A percentile compares a stretch with the other conserved stretches of the same genome.
Evolutionary conservation across 2,329 filamentous ascomycete genomes (phyloP).

Genomic region (Incumbomyces lentus): DNA sequence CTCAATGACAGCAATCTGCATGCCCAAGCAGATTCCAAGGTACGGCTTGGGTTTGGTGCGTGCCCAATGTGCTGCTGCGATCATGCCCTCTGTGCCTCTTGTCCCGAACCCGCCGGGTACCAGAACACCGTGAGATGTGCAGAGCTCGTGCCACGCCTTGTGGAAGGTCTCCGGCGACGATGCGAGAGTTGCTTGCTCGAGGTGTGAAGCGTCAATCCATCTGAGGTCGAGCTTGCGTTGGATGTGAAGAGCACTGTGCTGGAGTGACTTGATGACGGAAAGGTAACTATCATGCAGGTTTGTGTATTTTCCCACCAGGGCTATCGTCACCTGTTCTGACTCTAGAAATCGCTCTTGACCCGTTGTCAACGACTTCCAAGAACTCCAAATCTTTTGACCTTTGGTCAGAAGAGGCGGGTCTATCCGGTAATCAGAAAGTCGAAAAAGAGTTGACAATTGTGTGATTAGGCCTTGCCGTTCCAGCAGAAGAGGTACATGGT

Average conservation of each 20-base stretch:
- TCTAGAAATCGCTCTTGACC: constrained; percentile 57
- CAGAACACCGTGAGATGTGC: constrained; percentile 49
- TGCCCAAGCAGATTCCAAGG: constrained; percentile 81
- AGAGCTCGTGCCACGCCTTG: constrained; percentile 73
- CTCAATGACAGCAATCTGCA: constrained; percentile 90
- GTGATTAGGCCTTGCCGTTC: constrained; percentile 66
- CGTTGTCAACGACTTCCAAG: constrained; percentile 65
- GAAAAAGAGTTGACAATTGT: constrained; percentile 55
- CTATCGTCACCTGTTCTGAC: constrained; percentile 57
- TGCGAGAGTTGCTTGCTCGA: constrained; percentile 57
- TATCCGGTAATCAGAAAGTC: constrained; percentile 48
- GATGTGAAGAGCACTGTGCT: constrained; percentile 85
- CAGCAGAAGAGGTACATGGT: constrained; percentile 89
- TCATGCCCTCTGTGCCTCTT: constrained; percentile 82
- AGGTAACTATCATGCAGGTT: constrained; percentile 78
- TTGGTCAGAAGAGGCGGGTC: constrained; percentile 46
- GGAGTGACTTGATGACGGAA: constrained; percentile 72
- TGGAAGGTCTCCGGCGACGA: constrained; percentile 64
- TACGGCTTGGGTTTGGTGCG: constrained; percentile 71
- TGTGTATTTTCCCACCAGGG: constrained; percentile 85
- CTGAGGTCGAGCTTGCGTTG: constrained; percentile 66
- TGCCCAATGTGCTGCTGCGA: constrained; percentile 75
- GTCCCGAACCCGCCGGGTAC: constrained; percentile 63
- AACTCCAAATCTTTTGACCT: constrained; percentile 61
- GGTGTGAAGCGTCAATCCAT: constrained; percentile 75